Conservation (phyloP, 2,329 filamentous ascomycete species). For the Thelonectria blattea region DNA sequence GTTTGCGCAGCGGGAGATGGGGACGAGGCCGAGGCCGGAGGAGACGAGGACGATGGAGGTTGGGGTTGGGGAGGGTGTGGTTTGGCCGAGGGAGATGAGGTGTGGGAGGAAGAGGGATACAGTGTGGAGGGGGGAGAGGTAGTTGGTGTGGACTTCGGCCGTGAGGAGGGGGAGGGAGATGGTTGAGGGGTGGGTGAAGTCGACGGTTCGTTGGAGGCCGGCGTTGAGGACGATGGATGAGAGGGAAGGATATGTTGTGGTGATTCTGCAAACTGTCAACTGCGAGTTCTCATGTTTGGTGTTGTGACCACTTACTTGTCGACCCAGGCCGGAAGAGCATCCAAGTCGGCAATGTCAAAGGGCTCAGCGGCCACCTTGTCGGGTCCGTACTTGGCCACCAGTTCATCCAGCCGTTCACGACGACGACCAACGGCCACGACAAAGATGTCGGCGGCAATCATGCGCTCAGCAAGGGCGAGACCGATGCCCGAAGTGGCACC, state of each 20-base stretch:
- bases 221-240: slow-evolving; percentile 59
- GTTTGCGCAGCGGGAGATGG: slow-evolving; percentile 16
- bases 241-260: slow-evolving; percentile 39
- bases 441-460: slow-evolving; percentile 48
- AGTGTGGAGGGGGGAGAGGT: slow-evolving; percentile 20
- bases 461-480: slow-evolving; percentile 38
- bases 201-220: slow-evolving; percentile 54
- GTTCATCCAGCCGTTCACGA: slow-evolving; percentile 53
- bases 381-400: slow-evolving; percentile 50
- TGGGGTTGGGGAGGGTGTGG: neutral
- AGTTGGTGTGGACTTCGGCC: slow-evolving; percentile 19
- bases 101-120: slow-evolving; percentile 22
- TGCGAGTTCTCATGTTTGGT: neutral
- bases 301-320: slow-evolving; percentile 9
- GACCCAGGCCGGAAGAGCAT: slow-evolving; percentile 35
- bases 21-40: slow-evolving; percentile 19
- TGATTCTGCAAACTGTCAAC: slow-evolving; percentile 1
- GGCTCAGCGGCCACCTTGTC: slow-evolving; percentile 43
- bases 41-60: slow-evolving; percentile 17
- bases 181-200: slow-evolving; percentile 23
- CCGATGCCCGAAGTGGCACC: slow-evolving; percentile 30
- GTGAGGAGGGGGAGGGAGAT: slow-evolving; percentile 36
- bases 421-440: slow-evolving; percentile 55
- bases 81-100: slow-evolving; percentile 21
- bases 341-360: slow-evolving; percentile 52